Evolutionary conservation across 1,284 basidiomycete genomes (phyloP).

Genomic region (Volvariella volvacea): DNA sequence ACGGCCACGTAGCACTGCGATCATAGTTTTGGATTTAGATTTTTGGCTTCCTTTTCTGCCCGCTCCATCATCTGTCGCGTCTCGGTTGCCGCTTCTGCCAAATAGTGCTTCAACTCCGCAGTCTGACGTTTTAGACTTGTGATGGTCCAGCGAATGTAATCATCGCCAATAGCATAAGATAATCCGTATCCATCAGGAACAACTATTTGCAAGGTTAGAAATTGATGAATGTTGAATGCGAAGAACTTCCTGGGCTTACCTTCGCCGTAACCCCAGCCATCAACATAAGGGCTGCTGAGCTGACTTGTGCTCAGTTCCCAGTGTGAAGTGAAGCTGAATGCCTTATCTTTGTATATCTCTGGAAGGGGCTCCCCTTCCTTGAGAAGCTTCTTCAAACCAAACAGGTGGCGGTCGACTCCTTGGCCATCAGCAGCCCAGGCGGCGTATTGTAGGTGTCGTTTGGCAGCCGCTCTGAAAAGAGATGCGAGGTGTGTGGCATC

Average conservation of each 20-base stretch:
- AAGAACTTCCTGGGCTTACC: conserved; percentile 45
- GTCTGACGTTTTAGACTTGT: conserved; percentile 72
- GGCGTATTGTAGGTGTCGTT: conserved; percentile 84
- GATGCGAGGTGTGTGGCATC: conserved; percentile 45
- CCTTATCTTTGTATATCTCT: conserved; percentile 73
- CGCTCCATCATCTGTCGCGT: conserved; percentile 70
- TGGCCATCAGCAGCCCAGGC: conserved; percentile 90
- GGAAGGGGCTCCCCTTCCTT: conserved; percentile 74
- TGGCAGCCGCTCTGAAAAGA: conserved; percentile 75
- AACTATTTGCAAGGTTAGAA: conserved; percentile 35
- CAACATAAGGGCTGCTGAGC: conserved; percentile 76
- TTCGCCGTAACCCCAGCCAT: conserved; percentile 98
- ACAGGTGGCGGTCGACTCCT: conserved; percentile 94
- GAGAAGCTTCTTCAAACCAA: conserved; percentile 85
- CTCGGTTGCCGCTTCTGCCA: conserved; percentile 78
- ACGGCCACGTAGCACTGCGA: too few relatives aligned
- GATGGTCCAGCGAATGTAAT: conserved; percentile 89
- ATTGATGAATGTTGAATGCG: conserved; percentile 1
- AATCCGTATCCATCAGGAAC: conserved; percentile 92
- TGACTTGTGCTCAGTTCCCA: conserved; percentile 95
- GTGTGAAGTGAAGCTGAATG: conserved; percentile 67
- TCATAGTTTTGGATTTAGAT: too few relatives aligned
- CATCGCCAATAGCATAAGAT: conserved; percentile 86
- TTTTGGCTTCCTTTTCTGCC: conserved; percentile 23
- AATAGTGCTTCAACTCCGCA: conserved; percentile 60